A percentile compares a stretch with the other conserved stretches of the same genome.
Evolutionary conservation across 2,329 filamentous ascomycete genomes (phyloP).

Genomic region (Talaromyces sp.): DNA sequence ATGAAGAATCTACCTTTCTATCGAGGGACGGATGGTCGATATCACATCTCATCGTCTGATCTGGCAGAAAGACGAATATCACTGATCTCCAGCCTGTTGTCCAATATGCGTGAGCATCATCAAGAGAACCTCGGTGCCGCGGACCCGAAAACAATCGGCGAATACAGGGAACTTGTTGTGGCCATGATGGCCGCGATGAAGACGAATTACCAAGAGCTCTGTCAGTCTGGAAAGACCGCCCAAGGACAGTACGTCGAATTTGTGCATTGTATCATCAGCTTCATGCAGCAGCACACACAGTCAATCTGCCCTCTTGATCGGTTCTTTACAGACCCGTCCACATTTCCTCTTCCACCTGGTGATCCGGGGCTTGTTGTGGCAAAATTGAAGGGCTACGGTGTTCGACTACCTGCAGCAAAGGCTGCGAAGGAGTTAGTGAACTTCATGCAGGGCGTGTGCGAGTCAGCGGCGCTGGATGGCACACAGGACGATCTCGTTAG

Average conservation of each 20-base stretch:
- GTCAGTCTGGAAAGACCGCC: conserved; percentile 29
- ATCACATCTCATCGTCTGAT: conserved; percentile 51
- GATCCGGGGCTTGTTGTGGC: conserved; percentile 63
- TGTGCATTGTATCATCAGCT: conserved; percentile 57
- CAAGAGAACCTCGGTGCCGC: conserved; percentile 31
- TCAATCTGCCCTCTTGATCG: conserved; percentile 53
- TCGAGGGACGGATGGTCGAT: conserved; percentile 32
- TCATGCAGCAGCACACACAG: conserved; percentile 58
- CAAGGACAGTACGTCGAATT: conserved; percentile 59
- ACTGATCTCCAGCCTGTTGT: conserved; percentile 54
- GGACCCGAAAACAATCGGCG: conserved; percentile 36
- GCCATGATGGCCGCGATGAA: conserved; percentile 61
- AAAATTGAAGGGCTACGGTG: conserved; percentile 56
- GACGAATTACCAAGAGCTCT: conserved; percentile 56
- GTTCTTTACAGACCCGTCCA: conserved; percentile 59
- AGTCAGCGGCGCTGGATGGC: conserved; percentile 56
- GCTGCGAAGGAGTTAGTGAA: conserved; percentile 53
- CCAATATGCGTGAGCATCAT: conserved; percentile 56
- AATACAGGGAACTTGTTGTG: conserved; percentile 52
- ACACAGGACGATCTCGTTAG: conserved; percentile 55
- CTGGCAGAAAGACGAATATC: conserved; percentile 53
- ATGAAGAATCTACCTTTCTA: conserved; percentile 58
- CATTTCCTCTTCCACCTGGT: conserved; percentile 57
- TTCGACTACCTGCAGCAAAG: conserved; percentile 49
- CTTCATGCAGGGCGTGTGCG: conserved; percentile 59